A percentile compares a stretch with the other conserved stretches of the same genome.
Conservation (phyloP, 768 basidiomycete species). For the Russula griseocarnosa region DNA sequence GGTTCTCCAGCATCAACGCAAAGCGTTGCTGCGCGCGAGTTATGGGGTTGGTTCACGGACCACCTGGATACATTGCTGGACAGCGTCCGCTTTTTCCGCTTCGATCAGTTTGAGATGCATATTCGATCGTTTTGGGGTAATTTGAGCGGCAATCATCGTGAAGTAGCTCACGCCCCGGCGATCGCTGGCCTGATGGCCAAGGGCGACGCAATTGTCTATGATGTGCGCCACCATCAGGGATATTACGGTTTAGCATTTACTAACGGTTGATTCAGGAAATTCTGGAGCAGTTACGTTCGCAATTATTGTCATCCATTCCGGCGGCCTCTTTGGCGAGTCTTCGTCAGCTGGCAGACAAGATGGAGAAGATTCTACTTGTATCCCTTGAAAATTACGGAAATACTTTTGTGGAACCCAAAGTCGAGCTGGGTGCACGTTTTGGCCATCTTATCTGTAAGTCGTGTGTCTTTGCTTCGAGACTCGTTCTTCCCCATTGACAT, state of each 20-base stretch:
- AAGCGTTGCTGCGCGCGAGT: conserved; percentile 74
- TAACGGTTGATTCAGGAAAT: conserved; percentile 59
- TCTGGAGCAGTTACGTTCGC: conserved; percentile 76
- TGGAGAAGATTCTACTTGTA: conserved; percentile 83
- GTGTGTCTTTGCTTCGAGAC: not conserved
- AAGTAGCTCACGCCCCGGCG: conserved; percentile 84
- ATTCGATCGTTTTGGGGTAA: conserved; percentile 82
- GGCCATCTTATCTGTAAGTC: conserved; percentile 86
- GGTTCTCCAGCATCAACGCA: conserved; percentile 67
- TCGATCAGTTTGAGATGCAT: conserved; percentile 88
- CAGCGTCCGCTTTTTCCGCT: conserved; percentile 69
- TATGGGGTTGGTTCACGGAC: conserved; percentile 90
- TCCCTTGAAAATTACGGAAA: conserved; percentile 81
- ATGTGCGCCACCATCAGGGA: conserved; percentile 52
- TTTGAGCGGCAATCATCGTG: conserved; percentile 69
- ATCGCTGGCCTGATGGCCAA: conserved; percentile 86
- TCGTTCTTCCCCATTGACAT: conserved; percentile 25
- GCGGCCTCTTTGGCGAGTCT: conserved; percentile 63
- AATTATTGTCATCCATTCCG: conserved; percentile 76
- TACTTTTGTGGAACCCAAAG: conserved; percentile 88
- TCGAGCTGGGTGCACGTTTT: conserved; percentile 85
- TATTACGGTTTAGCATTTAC: conserved; percentile 8
- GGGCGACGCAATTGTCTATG: conserved; percentile 86
- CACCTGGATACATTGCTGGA: conserved; percentile 82
- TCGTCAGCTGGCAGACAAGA: conserved; percentile 80